These are phyloP conservation scores for Apophysomyces trapeziformis DNA, from an alignment of 371 early-diverging fungal species.

Conservation along the genomic window DNA sequence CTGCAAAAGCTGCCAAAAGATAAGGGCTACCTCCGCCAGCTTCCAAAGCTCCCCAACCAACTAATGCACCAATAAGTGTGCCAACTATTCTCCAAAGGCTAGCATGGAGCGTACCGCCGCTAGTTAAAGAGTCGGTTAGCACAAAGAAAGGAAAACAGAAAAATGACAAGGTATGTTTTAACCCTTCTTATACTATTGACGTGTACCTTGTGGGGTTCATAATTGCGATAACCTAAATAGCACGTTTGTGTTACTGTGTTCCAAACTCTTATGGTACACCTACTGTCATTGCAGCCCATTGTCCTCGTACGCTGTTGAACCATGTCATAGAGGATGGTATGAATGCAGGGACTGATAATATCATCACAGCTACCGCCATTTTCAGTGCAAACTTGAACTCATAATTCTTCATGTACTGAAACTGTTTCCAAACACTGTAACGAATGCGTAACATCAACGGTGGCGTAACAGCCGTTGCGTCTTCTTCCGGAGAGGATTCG, in stretches of 20 bases:
- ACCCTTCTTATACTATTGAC: not conserved
- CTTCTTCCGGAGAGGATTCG: not conserved
- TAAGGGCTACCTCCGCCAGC: constrained; percentile 56
- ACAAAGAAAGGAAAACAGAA: not conserved
- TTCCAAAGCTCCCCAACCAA: constrained; percentile 56
- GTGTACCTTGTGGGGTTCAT: constrained; percentile 60
- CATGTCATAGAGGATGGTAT: constrained; percentile 43
- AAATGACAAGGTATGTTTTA: not conserved
- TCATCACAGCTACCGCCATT: constrained; percentile 55
- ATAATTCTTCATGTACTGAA: constrained; percentile 51
- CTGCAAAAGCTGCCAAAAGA: constrained; percentile 56
- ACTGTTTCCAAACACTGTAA: constrained; percentile 47
- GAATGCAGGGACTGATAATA: constrained; percentile 56
- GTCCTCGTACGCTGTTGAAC: constrained; percentile 54
- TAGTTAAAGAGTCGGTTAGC: constrained; percentile 2
- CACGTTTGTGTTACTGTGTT: not conserved
- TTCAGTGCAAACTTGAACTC: constrained; percentile 65
- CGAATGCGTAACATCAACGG: constrained; percentile 42
- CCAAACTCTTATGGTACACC: not conserved
- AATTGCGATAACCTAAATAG: constrained; percentile 52
- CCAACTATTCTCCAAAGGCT: constrained; percentile 62
- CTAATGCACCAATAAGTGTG: constrained; percentile 54
- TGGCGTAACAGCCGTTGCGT: constrained; percentile 11
- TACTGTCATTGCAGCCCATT: constrained; percentile 59
- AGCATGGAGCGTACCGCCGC: constrained; percentile 60